These are phyloP conservation scores for Orbilia javanica DNA, from an alignment of 2,329 filamentous ascomycete genomes.

Conservation along the genomic window DNA sequence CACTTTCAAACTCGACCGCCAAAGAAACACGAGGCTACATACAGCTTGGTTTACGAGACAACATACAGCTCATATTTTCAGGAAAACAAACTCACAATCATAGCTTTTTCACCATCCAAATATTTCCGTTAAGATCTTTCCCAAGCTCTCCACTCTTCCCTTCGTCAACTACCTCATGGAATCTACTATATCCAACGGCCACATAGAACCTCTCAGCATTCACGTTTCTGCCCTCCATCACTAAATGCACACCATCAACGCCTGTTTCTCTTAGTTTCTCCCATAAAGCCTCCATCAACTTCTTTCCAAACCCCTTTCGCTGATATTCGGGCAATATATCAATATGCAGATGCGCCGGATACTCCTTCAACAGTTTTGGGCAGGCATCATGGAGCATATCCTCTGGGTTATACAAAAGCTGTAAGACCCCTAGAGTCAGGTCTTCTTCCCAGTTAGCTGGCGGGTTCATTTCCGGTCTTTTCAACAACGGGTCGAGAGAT, in stretches of 20 bases:
- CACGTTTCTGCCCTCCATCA: conserved; percentile 63
- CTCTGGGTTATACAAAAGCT: conserved; percentile 42
- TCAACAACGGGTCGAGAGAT: conserved; percentile 46
- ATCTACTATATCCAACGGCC: conserved; percentile 50
- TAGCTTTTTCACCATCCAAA: conserved; percentile 58
- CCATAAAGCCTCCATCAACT: conserved; percentile 63
- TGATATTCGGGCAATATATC: conserved; percentile 64
- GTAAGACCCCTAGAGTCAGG: conserved; percentile 56
- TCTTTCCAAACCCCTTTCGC: conserved; percentile 63
- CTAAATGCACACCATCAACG: conserved; percentile 64
- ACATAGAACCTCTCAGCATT: conserved; percentile 59
- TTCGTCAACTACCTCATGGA: conserved; percentile 44
- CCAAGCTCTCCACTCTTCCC: conserved; percentile 50
- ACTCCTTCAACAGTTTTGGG: conserved; percentile 59
- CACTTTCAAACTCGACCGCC: too few species aligned
- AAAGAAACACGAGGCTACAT: too few species aligned
- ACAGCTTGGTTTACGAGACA: too few species aligned
- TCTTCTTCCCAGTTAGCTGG: conserved; percentile 59
- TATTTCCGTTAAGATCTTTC: conserved; percentile 40
- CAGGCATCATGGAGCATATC: conserved; percentile 36
- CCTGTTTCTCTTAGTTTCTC: conserved; percentile 60
- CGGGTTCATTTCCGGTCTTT: conserved; percentile 45
- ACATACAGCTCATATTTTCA: too few species aligned
- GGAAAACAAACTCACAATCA: background rate
- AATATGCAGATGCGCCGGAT: conserved; percentile 65